These are phyloP conservation scores for Poa pratensis DNA, from an alignment of 176 grass and related monocot species.

Conservation along the genomic window DNA sequence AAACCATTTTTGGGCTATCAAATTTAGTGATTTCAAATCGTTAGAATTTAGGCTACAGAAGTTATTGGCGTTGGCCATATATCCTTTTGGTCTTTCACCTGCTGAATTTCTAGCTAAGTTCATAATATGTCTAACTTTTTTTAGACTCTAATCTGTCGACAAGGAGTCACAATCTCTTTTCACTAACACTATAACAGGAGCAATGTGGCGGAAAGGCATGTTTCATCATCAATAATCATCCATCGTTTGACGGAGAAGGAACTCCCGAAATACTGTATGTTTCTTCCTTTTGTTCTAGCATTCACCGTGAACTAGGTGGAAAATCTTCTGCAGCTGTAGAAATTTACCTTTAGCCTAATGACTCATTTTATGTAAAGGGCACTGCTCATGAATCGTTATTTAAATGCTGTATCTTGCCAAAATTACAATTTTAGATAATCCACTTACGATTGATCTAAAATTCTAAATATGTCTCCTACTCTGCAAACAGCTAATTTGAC, in stretches of 20 bases:
- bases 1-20: not conserved
- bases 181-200: slow-evolving; percentile 48
- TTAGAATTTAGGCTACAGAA: not conserved
- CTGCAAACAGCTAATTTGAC: not conserved
- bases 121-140: not conserved
- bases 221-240: slow-evolving; percentile 65
- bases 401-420: not conserved
- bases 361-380: not conserved
- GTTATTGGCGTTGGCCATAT: not conserved
- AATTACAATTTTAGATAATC: not conserved
- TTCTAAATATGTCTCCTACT: not conserved
- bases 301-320: not conserved
- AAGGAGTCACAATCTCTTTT: slow-evolving; percentile 17
- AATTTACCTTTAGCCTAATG: not conserved
- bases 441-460: not conserved
- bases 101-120: not conserved
- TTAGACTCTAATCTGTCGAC: not conserved
- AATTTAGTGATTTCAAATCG: not conserved
- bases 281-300: not conserved
- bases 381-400: not conserved
- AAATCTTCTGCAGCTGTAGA: not conserved
- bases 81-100: not conserved
- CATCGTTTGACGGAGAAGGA: slow-evolving; percentile 46
- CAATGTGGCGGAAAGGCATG: slow-evolving; percentile 65
- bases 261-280: slow-evolving; percentile 62